Base-by-base conservation (phyloP, 805 yeast species). In the Torulaspora maleeae region DNA sequence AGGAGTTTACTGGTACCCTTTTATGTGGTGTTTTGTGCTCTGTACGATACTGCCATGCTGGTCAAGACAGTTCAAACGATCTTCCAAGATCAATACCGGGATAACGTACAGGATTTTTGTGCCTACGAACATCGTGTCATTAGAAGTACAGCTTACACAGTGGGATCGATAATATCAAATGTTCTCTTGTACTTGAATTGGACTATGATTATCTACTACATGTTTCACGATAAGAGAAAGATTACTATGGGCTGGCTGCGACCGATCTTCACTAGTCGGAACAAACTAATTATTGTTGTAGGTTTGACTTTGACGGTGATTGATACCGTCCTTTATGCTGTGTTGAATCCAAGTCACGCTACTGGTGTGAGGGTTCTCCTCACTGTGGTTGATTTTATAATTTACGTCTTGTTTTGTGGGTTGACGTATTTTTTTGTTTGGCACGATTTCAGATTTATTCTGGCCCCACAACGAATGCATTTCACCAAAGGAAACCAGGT, bases 1-100 rank as follows among this genome's bases (percentile, higher is more conserved):
- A 76, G 83, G 44, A 88, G 90, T 3, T 59, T 69, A 33, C 61
- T 80, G 36, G 74, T 86, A 29, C 76, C 76, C 32, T 25, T 80
- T 8, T 78, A 85, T 4, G 78, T 83, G n/a, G 52, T 80, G 16
- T 68, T 79, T 43, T 75, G 74, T 45, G 78, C 87, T 11, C 64
- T 77, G 1, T 70, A 76, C 8, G 69, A 77, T 41, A 79, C 87
- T 1, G 74, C 77, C 1, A 63, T 78, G 10, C 61, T 86, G 13
- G 57, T 66, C 2, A 68, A 68, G 45, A 59, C 79, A 25, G 76
- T 82, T 17, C 34, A 45, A 12, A 52, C 59, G 1, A 68, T 72
- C 2, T 70, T 86, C 36, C 53, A 68, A 19, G 28, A 41, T 0
- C 88, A 85, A 56, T 83, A 80, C 56, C 59, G 59, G 6, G 50